Base-by-base conservation (phyloP, 345 rosid genomes). In the Populus euphratica region DNA sequence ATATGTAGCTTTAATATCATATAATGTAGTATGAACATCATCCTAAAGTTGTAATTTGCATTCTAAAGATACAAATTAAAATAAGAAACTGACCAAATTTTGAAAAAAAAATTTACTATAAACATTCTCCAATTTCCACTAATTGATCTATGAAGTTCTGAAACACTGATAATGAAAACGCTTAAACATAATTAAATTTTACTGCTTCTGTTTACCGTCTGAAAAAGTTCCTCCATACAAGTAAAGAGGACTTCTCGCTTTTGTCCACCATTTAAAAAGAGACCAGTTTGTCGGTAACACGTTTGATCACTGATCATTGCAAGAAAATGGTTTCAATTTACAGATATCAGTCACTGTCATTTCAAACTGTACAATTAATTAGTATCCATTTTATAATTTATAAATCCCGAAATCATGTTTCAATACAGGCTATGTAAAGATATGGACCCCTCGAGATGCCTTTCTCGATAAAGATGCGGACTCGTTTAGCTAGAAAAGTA, bases 371-470 rank as follows among this genome's bases (percentile, higher is more conserved):
- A 59, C 12, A 59, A 23, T 11, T n/a, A n/a, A 59, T 4, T 23
- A n/a, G 64, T 25, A 9, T n/a, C 14, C 11, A 49, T 59, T 70
- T 23, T 7, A 33, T 11, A 63, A 16, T 75, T 36, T 31, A 21
- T 3, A 64, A 76, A 74, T 44, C 70, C 76, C 64, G 54, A 76
- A 75, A 21, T 50, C 78, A 74, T 20, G 38, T 21, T 18, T 66
- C 21, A 69, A 76, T 23, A 21, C 23, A 35, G 21, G 18, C 70
- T 33, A 71, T 70, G 33, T 43, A 61, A 67, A 75, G 80, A 70
- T 82, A 71, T 74, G 68, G 59, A n/a, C 50, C 73, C 68, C 62
- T 47, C 16, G 17, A 73, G 66, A 56, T 44, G 47, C 81, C 74
- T 70, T 44, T 66, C 43, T 21, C 69, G 43, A 41, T 8, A 75